phyloP scores from a whole-genome alignment of 805 yeast species.

The Wickerhamiella occidentalis region DNA sequence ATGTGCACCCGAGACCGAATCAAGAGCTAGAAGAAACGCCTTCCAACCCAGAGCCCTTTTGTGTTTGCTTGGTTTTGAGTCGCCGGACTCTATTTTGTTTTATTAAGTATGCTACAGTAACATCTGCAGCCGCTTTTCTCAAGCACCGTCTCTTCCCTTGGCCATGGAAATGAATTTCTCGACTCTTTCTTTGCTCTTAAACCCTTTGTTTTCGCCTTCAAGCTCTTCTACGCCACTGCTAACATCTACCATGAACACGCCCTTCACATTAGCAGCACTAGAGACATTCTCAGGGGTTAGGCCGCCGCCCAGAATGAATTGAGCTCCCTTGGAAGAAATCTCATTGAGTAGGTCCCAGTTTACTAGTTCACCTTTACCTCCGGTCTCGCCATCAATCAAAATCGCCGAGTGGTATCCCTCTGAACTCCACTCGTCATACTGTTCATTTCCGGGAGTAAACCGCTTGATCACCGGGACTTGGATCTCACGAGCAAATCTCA shows the following conservation, averaged over 20 bases:
- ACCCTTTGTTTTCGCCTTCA: conserved; percentile 34
- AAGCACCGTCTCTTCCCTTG: conserved; percentile 16
- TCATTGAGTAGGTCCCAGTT: conserved; percentile 46
- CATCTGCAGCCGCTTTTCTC: too few species aligned
- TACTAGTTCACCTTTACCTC: conserved; percentile 80
- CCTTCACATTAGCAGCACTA: conserved; percentile 38
- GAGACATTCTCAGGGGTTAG: conserved; percentile 61
- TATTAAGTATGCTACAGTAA: too few species aligned
- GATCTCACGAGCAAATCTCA: conserved; percentile 32
- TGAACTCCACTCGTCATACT: conserved; percentile 27
- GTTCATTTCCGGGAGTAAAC: conserved; percentile 43
- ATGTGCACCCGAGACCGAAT: too few species aligned
- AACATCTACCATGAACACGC: conserved; percentile 85
- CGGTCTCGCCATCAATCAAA: conserved; percentile 73
- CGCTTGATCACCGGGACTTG: conserved; percentile 60
- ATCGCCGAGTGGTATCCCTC: conserved; percentile 39
- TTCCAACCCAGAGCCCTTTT: too few species aligned
- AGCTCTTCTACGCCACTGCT: conserved; percentile 83
- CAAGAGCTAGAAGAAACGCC: too few species aligned
- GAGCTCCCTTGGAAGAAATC: conserved; percentile 21
- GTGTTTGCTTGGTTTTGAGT: too few species aligned
- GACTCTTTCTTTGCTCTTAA: conserved; percentile 58
- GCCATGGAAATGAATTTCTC: conserved; percentile 45
- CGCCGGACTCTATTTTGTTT: too few species aligned
- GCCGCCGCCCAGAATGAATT: conserved; percentile 80